Evolutionary conservation across 352 stramenopile genomes (phyloP).

Genomic region (Pythium biforme): DNA sequence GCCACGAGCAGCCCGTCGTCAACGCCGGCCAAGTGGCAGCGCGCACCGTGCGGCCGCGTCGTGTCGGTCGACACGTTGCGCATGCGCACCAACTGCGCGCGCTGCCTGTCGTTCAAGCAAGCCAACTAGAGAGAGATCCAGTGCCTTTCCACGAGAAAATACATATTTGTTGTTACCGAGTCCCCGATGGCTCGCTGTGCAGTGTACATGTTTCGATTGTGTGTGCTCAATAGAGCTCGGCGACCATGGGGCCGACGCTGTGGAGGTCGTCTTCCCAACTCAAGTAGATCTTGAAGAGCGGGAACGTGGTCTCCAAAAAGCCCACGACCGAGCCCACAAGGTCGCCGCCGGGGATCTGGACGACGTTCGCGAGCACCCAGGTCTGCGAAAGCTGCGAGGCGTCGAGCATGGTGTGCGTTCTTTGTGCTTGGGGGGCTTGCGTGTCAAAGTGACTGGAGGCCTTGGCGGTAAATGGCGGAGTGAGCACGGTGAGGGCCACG

Average conservation of each 20-base stretch:
- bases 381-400: background rate
- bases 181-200: no score
- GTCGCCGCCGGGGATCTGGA: background rate
- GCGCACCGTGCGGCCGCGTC: slow-evolving; percentile 22
- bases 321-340: background rate
- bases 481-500: no score
- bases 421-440: background rate
- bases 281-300: background rate
- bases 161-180: no score
- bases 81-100: slow-evolving; percentile 18
- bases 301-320: background rate
- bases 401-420: background rate
- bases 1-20: background rate
- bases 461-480: no score
- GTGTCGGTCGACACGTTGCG: slow-evolving; percentile 20
- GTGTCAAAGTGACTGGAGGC: no score
- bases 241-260: background rate
- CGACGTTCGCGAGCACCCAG: background rate
- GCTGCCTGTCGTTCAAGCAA: slow-evolving; percentile 6
- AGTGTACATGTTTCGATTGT: background rate
- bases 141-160: no score
- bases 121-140: no score
- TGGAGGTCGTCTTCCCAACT: background rate
- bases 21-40: slow-evolving; percentile 24
- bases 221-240: background rate